These are phyloP conservation scores for Sherardia arvensis DNA, from an alignment of 257 asterid genomes.

Conservation along the genomic window DNA sequence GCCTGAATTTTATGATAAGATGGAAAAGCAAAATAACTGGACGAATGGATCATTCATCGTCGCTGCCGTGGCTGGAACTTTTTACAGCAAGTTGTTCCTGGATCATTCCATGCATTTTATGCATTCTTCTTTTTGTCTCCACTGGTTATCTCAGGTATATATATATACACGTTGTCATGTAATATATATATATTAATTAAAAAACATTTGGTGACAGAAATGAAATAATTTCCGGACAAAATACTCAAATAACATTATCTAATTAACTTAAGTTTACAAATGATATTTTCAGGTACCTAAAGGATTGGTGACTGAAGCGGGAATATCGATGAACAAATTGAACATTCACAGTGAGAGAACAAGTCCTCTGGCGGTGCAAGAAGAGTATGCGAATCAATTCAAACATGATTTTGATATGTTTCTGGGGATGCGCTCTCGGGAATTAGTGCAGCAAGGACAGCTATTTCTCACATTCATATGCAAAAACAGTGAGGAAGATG, in stretches of 20 bases:
- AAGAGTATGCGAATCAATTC: neutral
- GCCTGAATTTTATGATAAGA: no score
- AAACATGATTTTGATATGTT: neutral
- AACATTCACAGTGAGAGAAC: neutral
- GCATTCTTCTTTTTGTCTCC: constrained; percentile 16
- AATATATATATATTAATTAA: no score
- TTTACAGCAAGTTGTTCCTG: constrained; percentile 9
- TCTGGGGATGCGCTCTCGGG: neutral
- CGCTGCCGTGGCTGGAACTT: constrained; percentile 5
- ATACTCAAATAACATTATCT: no score
- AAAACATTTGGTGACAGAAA: no score
- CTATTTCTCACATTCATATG: neutral
- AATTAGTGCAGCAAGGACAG: neutral
- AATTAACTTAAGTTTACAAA: no score
- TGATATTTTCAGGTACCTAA: neutral
- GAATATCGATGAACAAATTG: neutral
- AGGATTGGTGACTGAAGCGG: neutral
- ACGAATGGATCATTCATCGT: neutral
- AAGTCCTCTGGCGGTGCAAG: neutral
- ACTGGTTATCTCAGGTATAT: constrained; percentile 15
- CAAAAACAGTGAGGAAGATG: neutral
- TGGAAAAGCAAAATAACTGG: no score
- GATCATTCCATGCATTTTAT: neutral
- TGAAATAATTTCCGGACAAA: no score
- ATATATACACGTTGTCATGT: no score